A percentile compares a stretch with the other conserved stretches of the same genome.
Evolutionary conservation across 106 monocot genomes (phyloP).

Genomic region (Dendrobium officinale): DNA sequence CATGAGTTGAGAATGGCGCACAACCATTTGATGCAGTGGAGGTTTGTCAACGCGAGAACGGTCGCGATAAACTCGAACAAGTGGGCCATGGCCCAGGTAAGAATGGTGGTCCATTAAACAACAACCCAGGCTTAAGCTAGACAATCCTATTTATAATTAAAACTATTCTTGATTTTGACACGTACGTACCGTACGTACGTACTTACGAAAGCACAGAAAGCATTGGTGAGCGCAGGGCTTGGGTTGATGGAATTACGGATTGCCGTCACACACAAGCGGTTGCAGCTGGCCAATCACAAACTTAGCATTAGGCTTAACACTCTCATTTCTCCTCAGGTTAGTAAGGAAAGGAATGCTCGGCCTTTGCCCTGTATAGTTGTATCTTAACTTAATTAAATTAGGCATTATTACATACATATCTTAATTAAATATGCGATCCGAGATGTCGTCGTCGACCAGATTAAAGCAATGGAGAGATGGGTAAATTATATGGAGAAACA

Average conservation of each 20-base stretch:
- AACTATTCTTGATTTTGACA: too few relatives aligned
- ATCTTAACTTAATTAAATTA: not conserved
- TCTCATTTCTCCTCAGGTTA: conserved; percentile 31
- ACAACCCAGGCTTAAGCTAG: too few relatives aligned
- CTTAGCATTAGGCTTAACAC: conserved; percentile 14
- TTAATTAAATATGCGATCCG: too few relatives aligned
- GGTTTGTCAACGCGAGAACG: conserved; percentile 21
- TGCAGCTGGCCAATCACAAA: conserved; percentile 35
- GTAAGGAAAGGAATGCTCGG: not conserved
- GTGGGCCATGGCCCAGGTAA: not conserved
- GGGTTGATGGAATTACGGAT: conserved; percentile 13
- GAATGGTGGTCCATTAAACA: too few relatives aligned
- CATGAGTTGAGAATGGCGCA: conserved; percentile 20
- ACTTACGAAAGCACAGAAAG: not conserved
- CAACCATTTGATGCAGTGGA: conserved; percentile 42
- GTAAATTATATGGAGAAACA: conserved; percentile 15
- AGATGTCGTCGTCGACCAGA: conserved; percentile 7
- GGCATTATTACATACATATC: too few relatives aligned
- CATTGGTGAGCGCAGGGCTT: conserved; percentile 21
- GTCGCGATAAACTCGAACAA: not conserved
- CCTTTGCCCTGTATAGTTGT: not conserved
- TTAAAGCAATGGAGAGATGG: conserved; percentile 32
- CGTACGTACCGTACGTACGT: too few relatives aligned
- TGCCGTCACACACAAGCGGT: conserved; percentile 17
- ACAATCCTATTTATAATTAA: too few relatives aligned